Evolutionary conservation across 352 stramenopile genomes (phyloP).

Genomic region (Phytophthora pseudosyringae): DNA sequence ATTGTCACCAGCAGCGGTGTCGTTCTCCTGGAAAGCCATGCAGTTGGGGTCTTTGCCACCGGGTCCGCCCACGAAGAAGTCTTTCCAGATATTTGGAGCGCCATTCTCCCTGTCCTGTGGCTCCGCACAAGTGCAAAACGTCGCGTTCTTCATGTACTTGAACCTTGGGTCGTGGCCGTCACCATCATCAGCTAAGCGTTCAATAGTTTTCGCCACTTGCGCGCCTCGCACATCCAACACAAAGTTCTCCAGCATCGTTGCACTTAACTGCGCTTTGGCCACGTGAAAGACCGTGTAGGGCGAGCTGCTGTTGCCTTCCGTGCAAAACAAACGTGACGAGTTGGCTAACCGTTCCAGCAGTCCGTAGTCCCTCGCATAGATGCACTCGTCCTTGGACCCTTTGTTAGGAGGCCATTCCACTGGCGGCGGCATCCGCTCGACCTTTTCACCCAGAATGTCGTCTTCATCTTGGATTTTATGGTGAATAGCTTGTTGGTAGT

Average conservation of each 20-base stretch:
- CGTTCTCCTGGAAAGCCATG: neutral
- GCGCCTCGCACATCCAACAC: conserved; percentile 27
- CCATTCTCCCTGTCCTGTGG: conserved; percentile 22
- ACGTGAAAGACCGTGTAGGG: conserved; percentile 33
- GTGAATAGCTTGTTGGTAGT: conserved; percentile 10
- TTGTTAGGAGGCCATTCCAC: conserved; percentile 18
- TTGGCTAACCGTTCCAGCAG: conserved; percentile 28
- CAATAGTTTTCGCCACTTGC: conserved; percentile 29
- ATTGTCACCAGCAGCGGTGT: neutral
- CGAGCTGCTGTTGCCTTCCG: conserved; percentile 1
- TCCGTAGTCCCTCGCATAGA: conserved; percentile 33
- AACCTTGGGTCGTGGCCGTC: conserved; percentile 35
- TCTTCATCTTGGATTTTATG: conserved; percentile 14
- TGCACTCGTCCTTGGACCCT: conserved; percentile 24
- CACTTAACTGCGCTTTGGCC: conserved; percentile 17
- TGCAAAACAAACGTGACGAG: conserved; percentile 27
- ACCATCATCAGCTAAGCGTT: conserved; percentile 23
- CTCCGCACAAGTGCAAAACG: conserved; percentile 28
- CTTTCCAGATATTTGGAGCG: conserved; percentile 32
- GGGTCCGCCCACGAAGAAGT: conserved; percentile 28
- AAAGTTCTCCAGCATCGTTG: conserved; percentile 32
- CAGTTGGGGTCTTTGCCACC: conserved; percentile 12
- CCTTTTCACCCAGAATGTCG: neutral
- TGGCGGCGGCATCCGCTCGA: conserved; percentile 4
- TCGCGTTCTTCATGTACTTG: conserved; percentile 29